Percentiles rank a stretch among this genome's conserved stretches.
phyloP scores from a whole-genome alignment of 148 eudicot genomes.

The Chenopodium berlandieri region DNA sequence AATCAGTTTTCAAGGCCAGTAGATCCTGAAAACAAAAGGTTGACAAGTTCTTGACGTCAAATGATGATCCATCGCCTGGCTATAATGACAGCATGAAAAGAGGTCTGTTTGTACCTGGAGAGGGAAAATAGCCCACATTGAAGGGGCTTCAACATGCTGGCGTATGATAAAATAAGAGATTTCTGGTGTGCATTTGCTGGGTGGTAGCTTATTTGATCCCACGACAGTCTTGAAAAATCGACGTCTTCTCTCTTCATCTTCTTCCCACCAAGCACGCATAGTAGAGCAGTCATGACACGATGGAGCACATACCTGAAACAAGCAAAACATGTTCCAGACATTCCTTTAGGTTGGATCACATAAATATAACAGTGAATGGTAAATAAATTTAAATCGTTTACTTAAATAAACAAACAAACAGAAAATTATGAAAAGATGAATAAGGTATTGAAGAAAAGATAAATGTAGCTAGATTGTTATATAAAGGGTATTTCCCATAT shows the following conservation, averaged over 20 bases:
- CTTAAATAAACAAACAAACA: too few species aligned
- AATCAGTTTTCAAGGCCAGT: conserved; percentile 80
- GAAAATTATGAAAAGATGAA: too few species aligned
- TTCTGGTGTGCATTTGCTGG: conserved; percentile 78
- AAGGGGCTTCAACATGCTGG: conserved; percentile 94
- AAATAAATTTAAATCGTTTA: not conserved
- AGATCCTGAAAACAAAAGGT: conserved; percentile 54
- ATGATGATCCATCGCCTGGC: not conserved
- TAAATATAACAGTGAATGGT: not conserved
- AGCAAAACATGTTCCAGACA: not conserved
- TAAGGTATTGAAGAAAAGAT: not conserved
- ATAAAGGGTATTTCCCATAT: too few species aligned
- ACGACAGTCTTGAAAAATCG: conserved; percentile 61
- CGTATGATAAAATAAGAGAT: conserved; percentile 69
- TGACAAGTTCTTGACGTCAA: not conserved
- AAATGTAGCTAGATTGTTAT: not conserved
- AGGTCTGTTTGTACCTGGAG: conserved; percentile 66
- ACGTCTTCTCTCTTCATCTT: conserved; percentile 87
- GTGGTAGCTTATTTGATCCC: conserved; percentile 72
- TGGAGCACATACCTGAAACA: conserved; percentile 88
- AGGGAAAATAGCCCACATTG: conserved; percentile 99
- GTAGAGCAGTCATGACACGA: conserved; percentile 97
- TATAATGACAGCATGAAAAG: not conserved
- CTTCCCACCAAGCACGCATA: conserved; percentile 99
- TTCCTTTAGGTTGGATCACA: not conserved